Evolutionary conservation across 2,329 filamentous ascomycete genomes (phyloP), one percentile per base, ranked within the genome.

Genomic region (Colletotrichum phormii): DNA sequence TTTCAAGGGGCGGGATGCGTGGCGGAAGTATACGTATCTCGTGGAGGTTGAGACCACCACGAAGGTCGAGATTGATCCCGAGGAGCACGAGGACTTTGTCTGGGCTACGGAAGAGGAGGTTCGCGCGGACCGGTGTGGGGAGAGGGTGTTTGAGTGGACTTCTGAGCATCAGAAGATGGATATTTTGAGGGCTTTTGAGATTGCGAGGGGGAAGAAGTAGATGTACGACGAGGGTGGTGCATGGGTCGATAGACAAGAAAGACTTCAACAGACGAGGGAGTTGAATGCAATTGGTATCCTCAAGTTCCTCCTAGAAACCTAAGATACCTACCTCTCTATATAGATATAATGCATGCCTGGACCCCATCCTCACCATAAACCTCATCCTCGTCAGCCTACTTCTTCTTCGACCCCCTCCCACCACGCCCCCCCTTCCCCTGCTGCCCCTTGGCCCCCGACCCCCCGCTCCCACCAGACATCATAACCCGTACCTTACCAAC

Each of bases 401-500:
- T 82, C 77, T 80, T 85, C 81, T 87, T 88, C 55, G 84, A 84
- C 0, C 86, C 84, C 74, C 82, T 86, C 1, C 81, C 83, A 37
- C 79, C 80, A 57, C 81, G 79, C 49, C 81, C 80, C 5, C 77
- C 80, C 68, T 81, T 79, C 72, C 77, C 76, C 11, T 75, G 73
- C 75, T 75, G 76, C 68, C 81, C 81, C 60, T 81, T 82, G 13
- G 81, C 83, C 42, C 80, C 79, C n/a, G 84, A 81, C 31, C 84
- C 84, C 37, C 80, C 79, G 46, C 83, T 82, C 1, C 89, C 90
- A 6, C 91, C 91, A 15, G 88, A 86, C 86, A 93, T 90, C 90
- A 97, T 93, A 51, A 97, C 90, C 77, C 93, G 90, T 49, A 97
- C 89, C 81, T 94, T 96, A 37, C 92, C 89, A 0, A 97, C 94